phyloP scores from a whole-genome alignment of 306 rosid genomes.

The Rosa persica region DNA sequence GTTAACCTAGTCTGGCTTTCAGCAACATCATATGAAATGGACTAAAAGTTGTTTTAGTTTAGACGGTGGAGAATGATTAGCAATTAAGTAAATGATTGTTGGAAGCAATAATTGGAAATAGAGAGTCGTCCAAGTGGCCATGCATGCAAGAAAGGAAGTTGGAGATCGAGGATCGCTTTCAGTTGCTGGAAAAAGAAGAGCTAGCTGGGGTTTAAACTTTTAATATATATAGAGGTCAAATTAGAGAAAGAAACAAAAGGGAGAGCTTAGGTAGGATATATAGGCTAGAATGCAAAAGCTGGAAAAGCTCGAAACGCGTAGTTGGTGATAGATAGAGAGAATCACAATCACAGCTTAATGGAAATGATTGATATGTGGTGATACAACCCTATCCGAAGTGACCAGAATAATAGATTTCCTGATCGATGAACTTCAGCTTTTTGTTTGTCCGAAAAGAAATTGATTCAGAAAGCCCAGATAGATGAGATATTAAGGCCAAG shows the following conservation, averaged over 20 bases:
- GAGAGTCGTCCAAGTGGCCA: neutral
- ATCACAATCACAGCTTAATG: neutral
- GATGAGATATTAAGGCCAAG: neutral
- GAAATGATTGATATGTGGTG: slow-evolving; percentile 2
- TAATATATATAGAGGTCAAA: neutral
- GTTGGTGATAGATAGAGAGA: neutral
- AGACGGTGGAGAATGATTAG: neutral
- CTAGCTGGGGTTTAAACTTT: neutral
- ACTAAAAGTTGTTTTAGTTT: neutral
- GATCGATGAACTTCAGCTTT: neutral
- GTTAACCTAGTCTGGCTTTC: neutral
- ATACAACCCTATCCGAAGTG: neutral
- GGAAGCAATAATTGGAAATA: neutral
- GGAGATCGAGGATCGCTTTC: neutral
- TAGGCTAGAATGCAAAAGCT: neutral
- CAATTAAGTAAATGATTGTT: neutral
- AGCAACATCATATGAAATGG: neutral
- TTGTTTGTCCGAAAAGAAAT: neutral
- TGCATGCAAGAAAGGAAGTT: neutral
- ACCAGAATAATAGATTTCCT: neutral
- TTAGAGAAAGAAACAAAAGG: slow-evolving; percentile 2
- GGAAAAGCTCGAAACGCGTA: neutral
- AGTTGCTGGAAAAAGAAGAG: neutral
- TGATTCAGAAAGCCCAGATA: neutral
- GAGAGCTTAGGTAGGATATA: neutral